Base-by-base conservation (phyloP, 2,329 filamentous ascomycete species). In the Xylariaceae sp. region DNA sequence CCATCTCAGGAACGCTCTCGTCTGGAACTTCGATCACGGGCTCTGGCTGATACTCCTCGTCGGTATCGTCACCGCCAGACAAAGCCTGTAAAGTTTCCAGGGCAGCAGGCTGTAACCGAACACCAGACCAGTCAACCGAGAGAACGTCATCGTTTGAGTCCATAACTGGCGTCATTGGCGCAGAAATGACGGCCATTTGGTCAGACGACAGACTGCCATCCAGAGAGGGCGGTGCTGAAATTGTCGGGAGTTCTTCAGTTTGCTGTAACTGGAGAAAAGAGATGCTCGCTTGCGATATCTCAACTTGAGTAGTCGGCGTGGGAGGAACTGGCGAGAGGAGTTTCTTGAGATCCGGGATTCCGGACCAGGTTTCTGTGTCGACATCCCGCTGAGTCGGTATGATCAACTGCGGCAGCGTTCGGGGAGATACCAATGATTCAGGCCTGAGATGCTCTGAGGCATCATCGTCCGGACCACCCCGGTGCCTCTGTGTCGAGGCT, bases 131-230 rank as follows among this genome's bases (percentile, higher is more conserved):
- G 58, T 84, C 82, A 60, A 82, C 77, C 51, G 84, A 82, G 15
- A 80, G 76, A 41, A 80, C 77, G 8, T 78, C 77, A 35, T 84
- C 80, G 18, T 79, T 76, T 58, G 79, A 77, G 13, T 80, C 84
- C 64, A 90, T 81, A 61, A 93, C 82, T 11, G 92, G 92, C 0
- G 92, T 97, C 9, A 89, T 85, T 4, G 93, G 92, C 53, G 90
- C 90, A 69, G 91, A 96, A 72, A 92, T 82, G 56, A 82, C 83
- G 1, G 91, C 90, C 73, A 95, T 82, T 72, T 96, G 92, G 70
- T 97, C 92, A 1, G 92, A 96, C 7, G 86, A 88, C 68, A 94
- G 77, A 74, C 91, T 96, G 18, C 92, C 92, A 75, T 96, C 92
- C 2, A 96, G 80, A 3, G 93, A 97, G 2, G 93, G 93, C 3